A percentile compares a stretch with the other conserved stretches of the same genome.
phyloP scores from a whole-genome alignment of 2,329 filamentous ascomycete genomes.

The Thermoascus crustaceus region DNA sequence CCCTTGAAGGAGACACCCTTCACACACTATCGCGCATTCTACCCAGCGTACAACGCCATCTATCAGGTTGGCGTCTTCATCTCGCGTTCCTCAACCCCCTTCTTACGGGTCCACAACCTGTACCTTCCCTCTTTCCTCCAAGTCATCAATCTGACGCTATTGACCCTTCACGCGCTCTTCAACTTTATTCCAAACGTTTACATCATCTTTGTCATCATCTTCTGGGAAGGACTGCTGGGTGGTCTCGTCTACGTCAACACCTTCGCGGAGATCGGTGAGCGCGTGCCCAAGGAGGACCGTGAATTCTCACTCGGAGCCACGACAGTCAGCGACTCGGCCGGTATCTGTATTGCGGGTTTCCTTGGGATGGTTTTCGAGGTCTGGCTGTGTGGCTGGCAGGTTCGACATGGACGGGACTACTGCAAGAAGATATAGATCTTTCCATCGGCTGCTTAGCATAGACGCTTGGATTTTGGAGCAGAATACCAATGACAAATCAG shows the following conservation, averaged over 20 bases:
- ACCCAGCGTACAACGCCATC: conserved; percentile 87
- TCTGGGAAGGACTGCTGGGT: conserved; percentile 90
- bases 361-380: conserved; percentile 76
- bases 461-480: too few relatives aligned
- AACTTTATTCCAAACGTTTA: conserved; percentile 80
- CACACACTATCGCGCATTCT: conserved; percentile 73
- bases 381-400: conserved; percentile 75
- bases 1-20: conserved; percentile 71
- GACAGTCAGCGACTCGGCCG: conserved; percentile 83
- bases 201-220: conserved; percentile 73
- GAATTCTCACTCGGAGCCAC: conserved; percentile 89
- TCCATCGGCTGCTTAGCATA: too few relatives aligned
- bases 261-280: conserved; percentile 87
- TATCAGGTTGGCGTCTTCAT: conserved; percentile 95
- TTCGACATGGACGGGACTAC: conserved; percentile 67
- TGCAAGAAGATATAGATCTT: conserved; percentile 49
- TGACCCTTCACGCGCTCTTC: conserved; percentile 68
- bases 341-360: conserved; percentile 82
- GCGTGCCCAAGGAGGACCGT: conserved; percentile 64
- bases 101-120: conserved; percentile 69
- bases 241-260: conserved; percentile 93
- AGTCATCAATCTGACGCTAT: conserved; percentile 63
- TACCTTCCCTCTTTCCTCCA: conserved; percentile 80
- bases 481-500: too few relatives aligned
- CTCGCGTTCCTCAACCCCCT: conserved; percentile 82